These are phyloP conservation scores for Penicillium waksmanii DNA, from an alignment of 495 filamentous ascomycete genomes.

Conservation along the genomic window DNA sequence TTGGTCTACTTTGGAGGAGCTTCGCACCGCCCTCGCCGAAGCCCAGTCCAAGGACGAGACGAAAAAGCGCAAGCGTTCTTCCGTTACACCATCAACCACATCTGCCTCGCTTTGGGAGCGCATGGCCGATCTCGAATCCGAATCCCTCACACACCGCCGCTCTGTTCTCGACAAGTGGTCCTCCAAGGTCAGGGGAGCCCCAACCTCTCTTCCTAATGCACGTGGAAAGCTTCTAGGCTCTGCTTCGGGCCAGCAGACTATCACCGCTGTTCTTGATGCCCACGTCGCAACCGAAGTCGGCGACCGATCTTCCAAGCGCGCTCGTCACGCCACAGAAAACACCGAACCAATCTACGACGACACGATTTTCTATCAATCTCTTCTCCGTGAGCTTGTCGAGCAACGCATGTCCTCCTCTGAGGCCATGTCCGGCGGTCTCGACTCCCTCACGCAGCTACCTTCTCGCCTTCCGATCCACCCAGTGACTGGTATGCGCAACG, in stretches of 20 bases:
- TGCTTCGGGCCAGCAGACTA: constrained; percentile 53
- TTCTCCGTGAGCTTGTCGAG: constrained; percentile 90
- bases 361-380: constrained; percentile 86
- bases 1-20: constrained; percentile 79
- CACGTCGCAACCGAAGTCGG: constrained; percentile 69
- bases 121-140: constrained; percentile 68
- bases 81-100: constrained; percentile 53
- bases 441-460: constrained; percentile 42
- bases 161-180: constrained; percentile 53
- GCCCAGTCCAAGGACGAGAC: constrained; percentile 47
- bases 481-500: constrained; percentile 71
- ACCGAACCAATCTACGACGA: constrained; percentile 77
- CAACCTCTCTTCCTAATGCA: constrained; percentile 38
- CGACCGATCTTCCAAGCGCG: constrained; percentile 66
- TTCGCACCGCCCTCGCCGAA: constrained; percentile 65
- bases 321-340: constrained; percentile 23
- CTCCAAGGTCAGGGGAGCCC: constrained; percentile 54
- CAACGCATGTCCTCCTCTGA: constrained; percentile 65
- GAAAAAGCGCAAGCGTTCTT: constrained; percentile 62
- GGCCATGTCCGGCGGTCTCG: constrained; percentile 48
- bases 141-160: constrained; percentile 46
- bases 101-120: constrained; percentile 68
- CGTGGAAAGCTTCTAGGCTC: constrained; percentile 51
- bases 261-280: constrained; percentile 73
- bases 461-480: constrained; percentile 43